These are phyloP conservation scores for Tarenaya hassleriana DNA, from an alignment of 345 rosid genomes.

Conservation along the genomic window DNA sequence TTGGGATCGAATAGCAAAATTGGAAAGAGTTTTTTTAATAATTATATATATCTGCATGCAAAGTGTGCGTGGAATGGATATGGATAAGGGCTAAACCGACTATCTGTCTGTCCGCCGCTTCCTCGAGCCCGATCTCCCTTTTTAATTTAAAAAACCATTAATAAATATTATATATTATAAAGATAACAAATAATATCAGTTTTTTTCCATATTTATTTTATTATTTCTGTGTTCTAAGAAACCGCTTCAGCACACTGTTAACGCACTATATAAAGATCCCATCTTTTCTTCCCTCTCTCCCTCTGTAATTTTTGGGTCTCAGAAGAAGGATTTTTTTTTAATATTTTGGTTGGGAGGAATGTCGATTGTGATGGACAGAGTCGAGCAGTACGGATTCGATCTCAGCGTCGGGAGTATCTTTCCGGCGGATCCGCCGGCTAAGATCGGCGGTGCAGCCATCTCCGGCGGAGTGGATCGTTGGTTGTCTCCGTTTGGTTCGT, in stretches of 20 bases:
- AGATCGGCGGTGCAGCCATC: background rate
- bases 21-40: too few species aligned
- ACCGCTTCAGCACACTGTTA: slow-evolving; percentile 17
- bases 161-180: too few species aligned
- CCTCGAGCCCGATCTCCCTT: too few species aligned
- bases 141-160: too few species aligned
- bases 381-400: slow-evolving; percentile 27
- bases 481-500: slow-evolving; percentile 31
- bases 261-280: slow-evolving; percentile 22
- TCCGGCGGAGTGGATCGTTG: slow-evolving; percentile 13
- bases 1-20: too few species aligned
- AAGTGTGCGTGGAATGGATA: too few species aligned
- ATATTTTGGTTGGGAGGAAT: background rate
- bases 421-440: slow-evolving; percentile 15
- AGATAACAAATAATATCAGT: slow-evolving; percentile 2
- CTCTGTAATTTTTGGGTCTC: slow-evolving; percentile 2
- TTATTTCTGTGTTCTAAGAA: slow-evolving; percentile 6
- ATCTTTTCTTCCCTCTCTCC: slow-evolving; percentile 9
- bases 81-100: too few species aligned
- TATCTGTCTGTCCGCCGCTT: too few species aligned
- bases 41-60: too few species aligned
- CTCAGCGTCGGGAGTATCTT: background rate
- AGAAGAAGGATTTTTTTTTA: too few species aligned
- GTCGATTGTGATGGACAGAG: slow-evolving; percentile 32
- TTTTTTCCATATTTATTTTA: slow-evolving; percentile 6